Conservation (phyloP, 2,329 filamentous ascomycete genomes). For the Paracamarosporium sp. region DNA sequence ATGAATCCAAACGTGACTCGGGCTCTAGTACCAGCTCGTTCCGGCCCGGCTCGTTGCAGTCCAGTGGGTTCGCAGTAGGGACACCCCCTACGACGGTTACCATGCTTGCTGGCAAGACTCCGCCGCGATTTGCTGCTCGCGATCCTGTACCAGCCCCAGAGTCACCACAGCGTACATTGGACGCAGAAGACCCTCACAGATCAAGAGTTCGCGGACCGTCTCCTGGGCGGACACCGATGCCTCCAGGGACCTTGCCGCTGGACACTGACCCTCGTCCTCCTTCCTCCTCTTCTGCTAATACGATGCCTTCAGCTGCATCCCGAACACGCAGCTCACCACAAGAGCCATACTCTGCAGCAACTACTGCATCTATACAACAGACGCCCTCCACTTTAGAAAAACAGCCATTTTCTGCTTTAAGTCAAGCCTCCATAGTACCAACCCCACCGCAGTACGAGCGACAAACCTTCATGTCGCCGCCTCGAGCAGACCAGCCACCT, state of each 20-base stretch:
- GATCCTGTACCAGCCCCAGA: conserved; percentile 15
- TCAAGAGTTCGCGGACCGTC: conserved; percentile 39
- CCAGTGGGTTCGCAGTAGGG: conserved; percentile 18
- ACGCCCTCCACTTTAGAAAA: conserved; percentile 24
- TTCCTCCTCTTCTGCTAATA: conserved; percentile 35
- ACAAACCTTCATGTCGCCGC: conserved; percentile 13
- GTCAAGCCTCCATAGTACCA: conserved; percentile 26
- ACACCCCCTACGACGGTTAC: conserved; percentile 34
- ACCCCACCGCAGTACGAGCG: conserved; percentile 33
- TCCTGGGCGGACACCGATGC: conserved; percentile 34
- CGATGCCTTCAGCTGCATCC: conserved; percentile 30
- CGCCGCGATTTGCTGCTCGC: conserved; percentile 24
- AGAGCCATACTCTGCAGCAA: conserved; percentile 27
- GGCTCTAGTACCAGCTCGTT: conserved; percentile 38
- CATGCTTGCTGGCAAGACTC: conserved; percentile 27
- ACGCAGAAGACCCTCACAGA: conserved; percentile 36
- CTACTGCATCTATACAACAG: conserved; percentile 21
- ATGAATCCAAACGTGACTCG: conserved; percentile 33
- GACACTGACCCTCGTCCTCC: conserved; percentile 37
- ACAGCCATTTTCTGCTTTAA: conserved; percentile 20
- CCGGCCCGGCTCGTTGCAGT: conserved; percentile 28
- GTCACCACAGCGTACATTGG: conserved; percentile 22
- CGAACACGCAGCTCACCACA: conserved; percentile 27
- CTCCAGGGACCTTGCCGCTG: conserved; percentile 29
- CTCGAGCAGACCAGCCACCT: conserved; percentile 16